A percentile compares a stretch with the other conserved stretches of the same genome.
These are phyloP conservation scores for Lachnellula arida DNA, from an alignment of 2,329 filamentous ascomycete species.

Conservation along the genomic window DNA sequence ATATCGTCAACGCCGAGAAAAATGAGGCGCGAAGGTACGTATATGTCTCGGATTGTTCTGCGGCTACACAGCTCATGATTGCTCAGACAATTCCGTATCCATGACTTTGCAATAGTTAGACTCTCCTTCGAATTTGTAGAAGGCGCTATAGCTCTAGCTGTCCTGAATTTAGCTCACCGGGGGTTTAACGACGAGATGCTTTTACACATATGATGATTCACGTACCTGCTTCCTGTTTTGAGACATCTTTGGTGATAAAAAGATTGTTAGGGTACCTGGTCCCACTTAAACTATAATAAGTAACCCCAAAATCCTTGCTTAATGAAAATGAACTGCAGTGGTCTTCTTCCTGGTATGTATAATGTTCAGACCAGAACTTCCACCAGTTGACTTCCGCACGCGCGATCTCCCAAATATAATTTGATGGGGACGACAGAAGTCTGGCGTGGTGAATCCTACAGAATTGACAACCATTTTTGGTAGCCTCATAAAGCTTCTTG, in stretches of 20 bases:
- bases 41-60: not conserved
- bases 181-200: not conserved
- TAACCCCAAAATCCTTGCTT: conserved; percentile 6
- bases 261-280: not conserved
- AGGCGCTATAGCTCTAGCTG: conserved; percentile 3
- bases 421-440: conserved; percentile 1
- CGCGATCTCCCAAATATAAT: not conserved
- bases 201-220: not conserved
- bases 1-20: not conserved
- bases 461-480: conserved; percentile 4
- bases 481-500: conserved; percentile 1
- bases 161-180: not conserved
- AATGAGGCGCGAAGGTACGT: conserved; percentile 4
- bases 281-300: not conserved
- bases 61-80: conserved; percentile 1
- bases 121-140: conserved; percentile 5
- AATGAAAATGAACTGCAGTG: not conserved
- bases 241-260: conserved; percentile 5
- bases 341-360: not conserved
- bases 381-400: conserved; percentile 7
- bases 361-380: conserved; percentile 6
- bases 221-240: conserved; percentile 3
- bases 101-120: conserved; percentile 4
- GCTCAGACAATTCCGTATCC: conserved; percentile 3
- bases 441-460: conserved; percentile 5